phyloP scores from a whole-genome alignment of 2,329 filamentous ascomycete species.

The Penicillium sp. region DNA sequence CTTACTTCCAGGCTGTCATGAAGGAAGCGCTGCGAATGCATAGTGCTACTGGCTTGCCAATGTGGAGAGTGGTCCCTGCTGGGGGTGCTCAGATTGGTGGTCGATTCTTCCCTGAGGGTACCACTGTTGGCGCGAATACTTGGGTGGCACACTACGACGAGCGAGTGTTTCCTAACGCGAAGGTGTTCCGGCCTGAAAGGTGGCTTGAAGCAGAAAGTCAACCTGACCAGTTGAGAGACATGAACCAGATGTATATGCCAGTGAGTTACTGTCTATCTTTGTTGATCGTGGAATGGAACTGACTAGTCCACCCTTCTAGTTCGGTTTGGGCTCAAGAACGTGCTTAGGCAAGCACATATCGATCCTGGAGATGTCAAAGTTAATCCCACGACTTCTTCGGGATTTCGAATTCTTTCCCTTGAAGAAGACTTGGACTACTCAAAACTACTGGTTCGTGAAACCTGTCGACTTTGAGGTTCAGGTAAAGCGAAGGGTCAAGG shows the following conservation, averaged over 20 bases:
- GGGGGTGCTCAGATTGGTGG: conserved; percentile 48
- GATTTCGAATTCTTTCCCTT: conserved; percentile 30
- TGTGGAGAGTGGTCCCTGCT: conserved; percentile 53
- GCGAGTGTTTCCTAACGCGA: conserved; percentile 47
- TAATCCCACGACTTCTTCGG: conserved; percentile 36
- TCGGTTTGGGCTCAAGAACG: conserved; percentile 37
- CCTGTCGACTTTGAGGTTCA: conserved; percentile 43
- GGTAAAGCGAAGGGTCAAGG: conserved; percentile 13
- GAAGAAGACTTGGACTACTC: conserved; percentile 34
- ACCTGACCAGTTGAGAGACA: conserved; percentile 32
- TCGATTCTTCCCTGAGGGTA: conserved; percentile 45
- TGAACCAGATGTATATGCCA: conserved; percentile 45
- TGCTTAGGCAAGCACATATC: conserved; percentile 42
- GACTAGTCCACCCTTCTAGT: conserved; percentile 21
- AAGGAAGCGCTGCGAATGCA: conserved; percentile 57
- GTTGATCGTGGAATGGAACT: not conserved
- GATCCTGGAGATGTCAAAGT: conserved; percentile 40
- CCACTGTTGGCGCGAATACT: conserved; percentile 47
- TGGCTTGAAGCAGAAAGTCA: conserved; percentile 44
- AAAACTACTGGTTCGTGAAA: conserved; percentile 50
- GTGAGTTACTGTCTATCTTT: conserved; percentile 25
- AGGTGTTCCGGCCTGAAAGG: conserved; percentile 49
- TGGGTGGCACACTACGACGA: conserved; percentile 49
- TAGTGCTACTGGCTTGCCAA: conserved; percentile 50
- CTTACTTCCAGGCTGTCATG: conserved; percentile 57